Evolutionary conservation across 2,329 filamentous ascomycete species (phyloP).

Genomic region (Diplodia sapinea): DNA sequence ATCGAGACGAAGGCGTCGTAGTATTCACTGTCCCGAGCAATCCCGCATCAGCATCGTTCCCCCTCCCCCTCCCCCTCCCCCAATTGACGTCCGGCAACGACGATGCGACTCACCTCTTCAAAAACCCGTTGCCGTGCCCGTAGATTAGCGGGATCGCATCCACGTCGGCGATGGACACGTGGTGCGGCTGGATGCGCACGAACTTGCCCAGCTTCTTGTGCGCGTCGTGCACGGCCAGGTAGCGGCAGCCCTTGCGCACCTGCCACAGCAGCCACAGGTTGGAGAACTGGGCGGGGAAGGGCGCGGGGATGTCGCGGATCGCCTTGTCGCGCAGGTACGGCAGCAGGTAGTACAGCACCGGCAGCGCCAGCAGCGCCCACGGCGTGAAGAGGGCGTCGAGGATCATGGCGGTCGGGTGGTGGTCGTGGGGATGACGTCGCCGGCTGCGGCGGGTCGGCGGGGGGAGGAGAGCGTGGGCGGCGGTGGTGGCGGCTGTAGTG

Average conservation of each 20-base stretch:
- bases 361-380: conserved; percentile 55
- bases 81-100: background rate
- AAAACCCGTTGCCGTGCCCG: conserved; percentile 63
- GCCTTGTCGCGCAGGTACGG: conserved; percentile 65
- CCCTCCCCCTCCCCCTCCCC: no score
- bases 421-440: background rate
- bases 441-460: background rate
- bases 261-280: conserved; percentile 79
- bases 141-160: conserved; percentile 79
- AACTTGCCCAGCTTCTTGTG: conserved; percentile 81
- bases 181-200: conserved; percentile 82
- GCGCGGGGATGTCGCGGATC: conserved; percentile 63
- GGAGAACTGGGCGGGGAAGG: conserved; percentile 70
- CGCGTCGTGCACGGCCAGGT: conserved; percentile 67
- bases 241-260: conserved; percentile 64
- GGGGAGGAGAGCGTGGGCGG: background rate
- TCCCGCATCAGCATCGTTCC: background rate
- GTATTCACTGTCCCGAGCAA: conserved; percentile 66
- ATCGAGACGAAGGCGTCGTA: conserved; percentile 94
- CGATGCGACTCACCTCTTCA: conserved; percentile 49
- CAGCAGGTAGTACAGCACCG: conserved; percentile 63
- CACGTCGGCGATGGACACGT: conserved; percentile 81
- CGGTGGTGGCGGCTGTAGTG: background rate
- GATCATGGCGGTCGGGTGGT: conserved; percentile 35
- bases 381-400: conserved; percentile 52